These are phyloP conservation scores for Rhizomucor pusillus DNA, from an alignment of 371 early-diverging fungal genomes.

Conservation along the genomic window DNA sequence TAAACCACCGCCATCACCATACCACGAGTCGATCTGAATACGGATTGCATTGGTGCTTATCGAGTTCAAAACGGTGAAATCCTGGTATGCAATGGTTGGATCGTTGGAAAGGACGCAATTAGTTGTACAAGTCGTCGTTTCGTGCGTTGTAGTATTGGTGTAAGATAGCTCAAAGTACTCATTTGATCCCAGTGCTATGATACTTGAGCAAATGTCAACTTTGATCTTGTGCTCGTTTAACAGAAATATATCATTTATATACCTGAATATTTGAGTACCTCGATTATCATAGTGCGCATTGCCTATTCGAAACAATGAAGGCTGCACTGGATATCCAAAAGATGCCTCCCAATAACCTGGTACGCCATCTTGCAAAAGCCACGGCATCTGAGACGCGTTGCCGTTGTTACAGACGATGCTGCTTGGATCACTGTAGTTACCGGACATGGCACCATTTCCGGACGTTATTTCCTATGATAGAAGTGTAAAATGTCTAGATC, in stretches of 20 bases:
- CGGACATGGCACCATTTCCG: conserved; percentile 32
- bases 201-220: conserved; percentile 15
- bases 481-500: conserved; percentile 20
- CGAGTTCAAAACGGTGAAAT: conserved; percentile 53
- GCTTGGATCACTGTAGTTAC: conserved; percentile 26
- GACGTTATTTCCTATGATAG: conserved; percentile 35
- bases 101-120: conserved; percentile 58
- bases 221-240: not conserved
- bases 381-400: conserved; percentile 25
- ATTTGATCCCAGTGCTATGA: conserved; percentile 43
- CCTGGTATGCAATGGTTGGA: conserved; percentile 51
- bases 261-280: conserved; percentile 64
- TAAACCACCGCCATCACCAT: conserved; percentile 74
- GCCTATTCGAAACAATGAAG: conserved; percentile 64
- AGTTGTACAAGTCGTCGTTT: conserved; percentile 50
- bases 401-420: conserved; percentile 29
- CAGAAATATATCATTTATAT: not conserved
- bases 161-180: conserved; percentile 59
- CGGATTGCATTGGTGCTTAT: conserved; percentile 45
- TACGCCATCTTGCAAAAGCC: conserved; percentile 69
- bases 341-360: conserved; percentile 71
- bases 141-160: conserved; percentile 52
- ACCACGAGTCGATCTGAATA: conserved; percentile 69
- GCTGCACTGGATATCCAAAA: conserved; percentile 56
- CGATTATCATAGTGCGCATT: conserved; percentile 54